phyloP scores from a whole-genome alignment of 2,329 filamentous ascomycete species.

The Alternaria postmessia region DNA sequence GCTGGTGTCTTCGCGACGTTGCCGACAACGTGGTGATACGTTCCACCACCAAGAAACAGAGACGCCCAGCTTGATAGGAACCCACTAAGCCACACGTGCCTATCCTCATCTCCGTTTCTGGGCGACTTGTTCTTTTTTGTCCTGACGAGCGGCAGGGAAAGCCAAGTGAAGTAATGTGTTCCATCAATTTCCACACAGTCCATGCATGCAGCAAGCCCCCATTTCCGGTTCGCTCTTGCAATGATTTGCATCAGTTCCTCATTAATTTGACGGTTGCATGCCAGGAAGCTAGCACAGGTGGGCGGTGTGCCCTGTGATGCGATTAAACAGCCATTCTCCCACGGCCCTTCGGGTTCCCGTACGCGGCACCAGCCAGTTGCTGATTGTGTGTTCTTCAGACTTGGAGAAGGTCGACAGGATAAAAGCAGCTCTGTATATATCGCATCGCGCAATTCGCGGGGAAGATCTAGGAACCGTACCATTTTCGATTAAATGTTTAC shows the following conservation, averaged over 20 bases:
- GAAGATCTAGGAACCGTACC: constrained; percentile 39
- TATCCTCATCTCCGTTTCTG: neutral
- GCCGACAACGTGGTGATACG: constrained; percentile 5
- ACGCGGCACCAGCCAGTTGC: constrained; percentile 27
- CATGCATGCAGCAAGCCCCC: constrained; percentile 29
- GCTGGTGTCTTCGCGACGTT: neutral
- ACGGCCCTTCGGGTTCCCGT: constrained; percentile 22
- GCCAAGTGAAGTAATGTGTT: constrained; percentile 44
- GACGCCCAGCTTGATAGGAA: constrained; percentile 29
- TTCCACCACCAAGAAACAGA: constrained; percentile 15
- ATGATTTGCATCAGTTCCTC: constrained; percentile 40
- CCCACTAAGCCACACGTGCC: constrained; percentile 2
- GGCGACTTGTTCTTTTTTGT: constrained; percentile 14
- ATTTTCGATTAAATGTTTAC: constrained; percentile 16
- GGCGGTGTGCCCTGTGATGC: constrained; percentile 29
- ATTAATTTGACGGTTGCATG: constrained; percentile 40
- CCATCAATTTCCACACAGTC: constrained; percentile 44
- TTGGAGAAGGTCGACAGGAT: constrained; percentile 30
- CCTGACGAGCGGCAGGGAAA: constrained; percentile 39
- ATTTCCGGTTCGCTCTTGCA: constrained; percentile 24
- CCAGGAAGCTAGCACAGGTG: constrained; percentile 44
- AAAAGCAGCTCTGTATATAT: constrained; percentile 43
- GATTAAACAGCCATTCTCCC: constrained; percentile 38
- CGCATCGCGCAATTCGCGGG: constrained; percentile 46
- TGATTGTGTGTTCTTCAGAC: constrained; percentile 26